phyloP scores from a whole-genome alignment of 768 basidiomycete species.

The Collybia sp. region DNA sequence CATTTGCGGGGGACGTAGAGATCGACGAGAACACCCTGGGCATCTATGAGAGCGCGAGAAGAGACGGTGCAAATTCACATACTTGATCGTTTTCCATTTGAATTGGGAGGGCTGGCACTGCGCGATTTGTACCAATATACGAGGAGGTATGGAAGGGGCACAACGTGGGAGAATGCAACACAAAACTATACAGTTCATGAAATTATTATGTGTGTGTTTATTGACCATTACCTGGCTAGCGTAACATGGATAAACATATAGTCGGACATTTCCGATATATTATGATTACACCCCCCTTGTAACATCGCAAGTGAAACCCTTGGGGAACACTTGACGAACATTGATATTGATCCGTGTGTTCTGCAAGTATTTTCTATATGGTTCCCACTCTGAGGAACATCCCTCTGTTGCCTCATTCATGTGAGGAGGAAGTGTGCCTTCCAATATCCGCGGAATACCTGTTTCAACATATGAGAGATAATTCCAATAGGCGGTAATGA shows the following conservation, averaged over 20 bases:
- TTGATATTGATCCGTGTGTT: slow-evolving; percentile 86
- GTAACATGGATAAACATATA: too few species aligned
- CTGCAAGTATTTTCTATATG: slow-evolving; percentile 60
- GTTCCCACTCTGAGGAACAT: slow-evolving; percentile 41
- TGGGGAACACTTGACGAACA: slow-evolving; percentile 84
- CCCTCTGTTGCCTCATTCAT: slow-evolving; percentile 30
- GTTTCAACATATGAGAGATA: neutral
- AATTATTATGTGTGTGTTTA: slow-evolving; percentile 1
- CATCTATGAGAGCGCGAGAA: neutral
- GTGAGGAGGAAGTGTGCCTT: slow-evolving; percentile 69
- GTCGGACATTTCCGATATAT: neutral
- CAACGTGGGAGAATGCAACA: slow-evolving; percentile 28
- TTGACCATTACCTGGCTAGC: neutral
- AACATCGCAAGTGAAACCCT: slow-evolving; percentile 44
- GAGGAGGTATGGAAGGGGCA: slow-evolving; percentile 10
- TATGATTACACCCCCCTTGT: neutral
- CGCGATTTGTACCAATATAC: slow-evolving; percentile 14
- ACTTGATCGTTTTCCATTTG: slow-evolving; percentile 93
- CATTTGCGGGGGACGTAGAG: slow-evolving; percentile 99
- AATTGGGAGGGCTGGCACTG: slow-evolving; percentile 18
- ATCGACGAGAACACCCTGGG: slow-evolving; percentile 95
- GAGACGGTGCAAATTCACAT: slow-evolving; percentile 21
- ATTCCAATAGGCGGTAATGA: neutral
- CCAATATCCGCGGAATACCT: slow-evolving; percentile 89
- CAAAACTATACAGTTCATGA: slow-evolving; percentile 32